Conservation (phyloP, 371 early-diverging fungal genomes). For the Smittium culicis region DNA sequence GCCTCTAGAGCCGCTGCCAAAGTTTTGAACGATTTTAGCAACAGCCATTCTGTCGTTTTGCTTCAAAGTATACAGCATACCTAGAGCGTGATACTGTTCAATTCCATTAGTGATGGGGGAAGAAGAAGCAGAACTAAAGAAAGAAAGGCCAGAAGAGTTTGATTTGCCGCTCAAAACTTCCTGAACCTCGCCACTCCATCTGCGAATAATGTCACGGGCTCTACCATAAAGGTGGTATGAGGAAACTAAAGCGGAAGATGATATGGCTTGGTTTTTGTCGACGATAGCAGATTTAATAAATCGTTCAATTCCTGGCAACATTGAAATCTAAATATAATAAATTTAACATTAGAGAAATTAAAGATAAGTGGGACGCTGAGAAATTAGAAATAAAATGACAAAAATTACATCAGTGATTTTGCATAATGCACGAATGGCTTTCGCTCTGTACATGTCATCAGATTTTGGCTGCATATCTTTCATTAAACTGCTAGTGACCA, state of each 20-base stretch:
- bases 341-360: conserved; percentile 13
- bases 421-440: conserved; percentile 89
- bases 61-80: conserved; percentile 80
- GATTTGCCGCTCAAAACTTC: conserved; percentile 73
- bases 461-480: conserved; percentile 92
- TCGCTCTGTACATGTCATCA: conserved; percentile 79
- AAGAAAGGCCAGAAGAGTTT: conserved; percentile 32
- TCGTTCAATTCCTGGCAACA: conserved; percentile 89
- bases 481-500: conserved; percentile 89
- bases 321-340: conserved; percentile 34
- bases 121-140: conserved; percentile 23
- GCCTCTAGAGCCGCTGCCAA: conserved; percentile 42
- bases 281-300: conserved; percentile 94
- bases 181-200: conserved; percentile 83
- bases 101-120: conserved; percentile 46
- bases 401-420: conserved; percentile 80
- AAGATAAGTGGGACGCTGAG: background rate
- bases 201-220: conserved; percentile 68
- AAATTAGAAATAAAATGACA: background rate
- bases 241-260: conserved; percentile 87
- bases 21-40: conserved; percentile 83
- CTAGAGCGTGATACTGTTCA: conserved; percentile 93
- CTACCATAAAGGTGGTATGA: conserved; percentile 68
- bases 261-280: conserved; percentile 79
- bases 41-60: conserved; percentile 97